Evolutionary conservation across 495 filamentous ascomycete species (phyloP), one percentile per base, ranked within the genome.

Genomic region (Daldinia concentrica): DNA sequence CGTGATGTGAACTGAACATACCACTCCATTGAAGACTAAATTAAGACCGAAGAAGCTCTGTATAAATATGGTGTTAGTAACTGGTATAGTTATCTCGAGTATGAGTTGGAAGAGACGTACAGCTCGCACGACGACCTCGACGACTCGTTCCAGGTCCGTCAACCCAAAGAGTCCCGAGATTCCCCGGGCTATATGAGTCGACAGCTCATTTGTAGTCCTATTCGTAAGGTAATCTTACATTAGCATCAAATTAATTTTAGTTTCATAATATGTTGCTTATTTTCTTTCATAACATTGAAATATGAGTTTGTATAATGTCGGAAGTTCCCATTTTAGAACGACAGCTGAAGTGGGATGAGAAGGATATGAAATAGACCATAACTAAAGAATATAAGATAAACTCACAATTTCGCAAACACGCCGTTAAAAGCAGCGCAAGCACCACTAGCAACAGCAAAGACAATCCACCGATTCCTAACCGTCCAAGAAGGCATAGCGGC

Each of bases 391-490:
- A 0, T 32, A 32, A 32, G 30, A 32, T 32, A 8, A 9, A 82
- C 87, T 74, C 85, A 96, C 93, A 99, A 82, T 79, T 98, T 99
- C 0, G 95, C 95, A 82, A 98, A 99, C 26, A 97, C 91, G 32
- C 95, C 95, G 74, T 99, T 99, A 72, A 95, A 88, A 37, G 94
- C 93, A 14, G 95, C 95, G 79, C 94, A 98, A 8, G 90, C 89
- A 37, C 95, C 95, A 78, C 92, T 95, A 41, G 92, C 88, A 37
- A 96, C 72, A 27, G 95, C 93, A 52, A 94, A 87, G 60, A 93
- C 77, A 64, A 98, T 86, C 95, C 95, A 99, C 58, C 85, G 82
- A 19, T 83, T 84, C 63, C 79, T 74, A 12, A 68, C 41, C 12
- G 74, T 48, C 79, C 79, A 84, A 9, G 79, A 69, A 37, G 60